Evolutionary conservation across 2,329 filamentous ascomycete species (phyloP), one percentile per base, ranked within the genome.

Genomic region (Phaeophleospora eucalypticola): DNA sequence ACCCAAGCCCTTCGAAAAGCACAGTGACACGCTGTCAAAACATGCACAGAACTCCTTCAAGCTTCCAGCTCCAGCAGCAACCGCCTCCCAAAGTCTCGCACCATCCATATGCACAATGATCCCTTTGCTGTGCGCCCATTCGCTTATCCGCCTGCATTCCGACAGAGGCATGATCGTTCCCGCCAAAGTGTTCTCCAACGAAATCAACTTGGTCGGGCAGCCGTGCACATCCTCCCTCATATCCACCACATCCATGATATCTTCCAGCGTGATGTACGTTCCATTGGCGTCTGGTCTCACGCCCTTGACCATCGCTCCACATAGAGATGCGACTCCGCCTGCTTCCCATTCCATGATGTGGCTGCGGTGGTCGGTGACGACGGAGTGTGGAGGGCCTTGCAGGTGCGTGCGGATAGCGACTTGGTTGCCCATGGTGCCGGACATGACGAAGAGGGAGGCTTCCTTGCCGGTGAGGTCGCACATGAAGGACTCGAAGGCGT

Each of bases 381-480:
- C 80, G 6, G 80, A 79, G 65, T 95, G 82, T 0, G 91, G 91
- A 12, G 90, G 89, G 50, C 87, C 84, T 1, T 75, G 78, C 12
- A 96, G 76, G 49, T 93, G 85, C 1, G 86, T 78, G 33, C 90
- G 82, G 35, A 95, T 76, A 0, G 86, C 84, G 15, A 96, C 74
- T 66, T 95, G 89, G 69, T 96, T 96, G 34, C 89, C 54, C 89
- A 95, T 95, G 3, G 90, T 95, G 3, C 91, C 91, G 0, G 87
- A 93, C 49, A 94, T 76, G 45, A 95, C 87, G 44, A 95, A 83
- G 3, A 96, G 74, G 0, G 80, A 86, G 6, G 81, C 82, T 60
- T 89, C 84, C 58, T 94, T 89, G 57, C 81, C 81, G 1, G 87
- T 80, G 3, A 94, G 76, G 24, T 77, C 64, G 15, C 89, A 87